Percentiles rank a stretch among this genome's conserved stretches.
Conservation (phyloP, 2,329 filamentous ascomycete species). For the Daldinia sp. region DNA sequence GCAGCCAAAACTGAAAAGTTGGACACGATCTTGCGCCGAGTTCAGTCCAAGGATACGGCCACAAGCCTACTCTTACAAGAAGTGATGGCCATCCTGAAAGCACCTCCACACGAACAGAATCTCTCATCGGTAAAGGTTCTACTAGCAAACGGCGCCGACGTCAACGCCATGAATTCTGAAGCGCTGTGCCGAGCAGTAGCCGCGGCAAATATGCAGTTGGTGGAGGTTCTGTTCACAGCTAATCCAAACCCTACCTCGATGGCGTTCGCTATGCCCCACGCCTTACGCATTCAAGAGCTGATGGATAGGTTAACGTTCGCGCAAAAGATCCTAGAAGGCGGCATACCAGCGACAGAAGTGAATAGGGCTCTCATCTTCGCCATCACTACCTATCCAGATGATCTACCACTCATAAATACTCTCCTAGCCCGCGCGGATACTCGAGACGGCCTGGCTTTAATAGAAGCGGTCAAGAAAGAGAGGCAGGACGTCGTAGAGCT, state of each 20-base stretch:
- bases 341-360: constrained; percentile 57
- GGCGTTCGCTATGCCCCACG: constrained; percentile 60
- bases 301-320: constrained; percentile 62
- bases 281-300: constrained; percentile 59
- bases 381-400: constrained; percentile 57
- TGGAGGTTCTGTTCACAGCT: constrained; percentile 58
- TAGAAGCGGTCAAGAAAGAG: constrained; percentile 56
- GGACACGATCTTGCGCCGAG: constrained; percentile 55
- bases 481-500: constrained; percentile 56
- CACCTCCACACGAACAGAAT: constrained; percentile 49
- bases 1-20: constrained; percentile 60
- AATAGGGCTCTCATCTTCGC: constrained; percentile 62
- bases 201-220: constrained; percentile 54
- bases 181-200: constrained; percentile 61
- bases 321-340: constrained; percentile 58
- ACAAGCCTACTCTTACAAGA: constrained; percentile 59
- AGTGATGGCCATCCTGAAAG: constrained; percentile 55
- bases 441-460: constrained; percentile 59
- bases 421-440: constrained; percentile 58
- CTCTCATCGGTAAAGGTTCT: constrained; percentile 57
- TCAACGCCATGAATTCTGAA: constrained; percentile 62
- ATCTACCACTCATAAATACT: constrained; percentile 57
- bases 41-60: constrained; percentile 54
- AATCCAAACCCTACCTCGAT: constrained; percentile 55
- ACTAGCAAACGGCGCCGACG: constrained; percentile 60